Evolutionary conservation across 2,329 filamentous ascomycete species (phyloP).

Genomic region (Fusarium stilboides): DNA sequence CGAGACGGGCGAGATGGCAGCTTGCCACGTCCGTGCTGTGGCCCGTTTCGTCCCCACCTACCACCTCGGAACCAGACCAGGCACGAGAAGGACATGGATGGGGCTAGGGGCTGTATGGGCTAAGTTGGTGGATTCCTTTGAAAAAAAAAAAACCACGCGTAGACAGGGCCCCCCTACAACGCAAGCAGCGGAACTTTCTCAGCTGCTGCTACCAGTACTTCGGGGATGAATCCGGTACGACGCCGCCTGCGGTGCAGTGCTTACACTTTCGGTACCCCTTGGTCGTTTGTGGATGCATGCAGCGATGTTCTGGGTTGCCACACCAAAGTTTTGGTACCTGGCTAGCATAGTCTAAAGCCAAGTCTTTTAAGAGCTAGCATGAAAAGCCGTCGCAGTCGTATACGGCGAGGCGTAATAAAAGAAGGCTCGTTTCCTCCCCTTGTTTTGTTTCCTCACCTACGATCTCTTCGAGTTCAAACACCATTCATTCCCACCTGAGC

Average conservation of each 20-base stretch:
- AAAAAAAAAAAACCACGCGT: constrained; percentile 45
- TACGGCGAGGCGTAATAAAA: constrained; percentile 48
- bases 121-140: constrained; percentile 21
- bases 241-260: constrained; percentile 26
- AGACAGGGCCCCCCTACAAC: constrained; percentile 17
- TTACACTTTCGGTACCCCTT: constrained; percentile 24
- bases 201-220: constrained; percentile 29
- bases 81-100: constrained; percentile 36
- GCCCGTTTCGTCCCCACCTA: constrained; percentile 31
- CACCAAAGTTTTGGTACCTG: constrained; percentile 35
- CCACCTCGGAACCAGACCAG: constrained; percentile 28
- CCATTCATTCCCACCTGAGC: constrained; percentile 51
- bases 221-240: constrained; percentile 43
- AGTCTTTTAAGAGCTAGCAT: constrained; percentile 45
- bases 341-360: constrained; percentile 43
- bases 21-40: constrained; percentile 48
- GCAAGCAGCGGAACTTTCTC: constrained; percentile 27
- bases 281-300: constrained; percentile 34
- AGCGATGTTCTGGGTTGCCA: constrained; percentile 31
- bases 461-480: constrained; percentile 49
- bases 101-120: constrained; percentile 20
- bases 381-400: constrained; percentile 33
- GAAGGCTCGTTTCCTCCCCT: constrained; percentile 47
- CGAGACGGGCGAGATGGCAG: constrained; percentile 32
- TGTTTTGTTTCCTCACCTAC: constrained; percentile 45